phyloP scores from a whole-genome alignment of 1,139 yeast species.

The Debaryomycetaceae sp. region DNA sequence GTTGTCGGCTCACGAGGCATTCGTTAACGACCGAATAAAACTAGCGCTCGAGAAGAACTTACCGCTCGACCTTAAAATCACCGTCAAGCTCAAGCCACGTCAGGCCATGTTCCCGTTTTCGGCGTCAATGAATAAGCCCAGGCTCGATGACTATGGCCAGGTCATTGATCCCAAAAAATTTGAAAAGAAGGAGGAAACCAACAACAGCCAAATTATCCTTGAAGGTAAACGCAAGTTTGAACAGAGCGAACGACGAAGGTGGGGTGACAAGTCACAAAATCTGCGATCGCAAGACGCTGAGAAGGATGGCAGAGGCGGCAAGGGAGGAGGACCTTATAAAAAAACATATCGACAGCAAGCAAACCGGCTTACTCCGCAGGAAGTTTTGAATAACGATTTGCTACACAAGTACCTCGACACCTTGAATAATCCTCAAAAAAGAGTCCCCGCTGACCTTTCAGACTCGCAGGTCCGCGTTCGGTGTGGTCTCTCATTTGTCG shows the following conservation, averaged over 20 bases:
- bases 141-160: conserved; percentile 81
- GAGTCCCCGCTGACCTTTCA: conserved; percentile 17
- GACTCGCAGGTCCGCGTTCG: conserved; percentile 36
- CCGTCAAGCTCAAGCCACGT: conserved; percentile 45
- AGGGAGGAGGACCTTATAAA: conserved; percentile 5
- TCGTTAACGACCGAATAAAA: conserved; percentile 29
- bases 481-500: conserved; percentile 71
- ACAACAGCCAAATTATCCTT: conserved; percentile 23
- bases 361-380: conserved; percentile 34
- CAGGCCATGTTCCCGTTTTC: conserved; percentile 72
- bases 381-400: conserved; percentile 30
- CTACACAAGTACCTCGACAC: conserved; percentile 45
- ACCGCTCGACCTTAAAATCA: conserved; percentile 53
- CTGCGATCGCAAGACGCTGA: too few species aligned
- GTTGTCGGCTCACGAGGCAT: conserved; percentile 31
- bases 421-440: conserved; percentile 43
- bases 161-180: conserved; percentile 56
- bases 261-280: conserved; percentile 16
- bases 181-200: conserved; percentile 44
- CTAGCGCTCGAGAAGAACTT: conserved; percentile 27
- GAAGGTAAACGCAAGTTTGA: conserved; percentile 19
- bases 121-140: conserved; percentile 39
- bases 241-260: conserved; percentile 20
- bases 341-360: conserved; percentile 21
- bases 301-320: conserved; percentile 12